Percentiles rank a stretch among this genome's conserved stretches.
Conservation (phyloP, 2,329 filamentous ascomycete species). For the Fusarium sublunatum region DNA sequence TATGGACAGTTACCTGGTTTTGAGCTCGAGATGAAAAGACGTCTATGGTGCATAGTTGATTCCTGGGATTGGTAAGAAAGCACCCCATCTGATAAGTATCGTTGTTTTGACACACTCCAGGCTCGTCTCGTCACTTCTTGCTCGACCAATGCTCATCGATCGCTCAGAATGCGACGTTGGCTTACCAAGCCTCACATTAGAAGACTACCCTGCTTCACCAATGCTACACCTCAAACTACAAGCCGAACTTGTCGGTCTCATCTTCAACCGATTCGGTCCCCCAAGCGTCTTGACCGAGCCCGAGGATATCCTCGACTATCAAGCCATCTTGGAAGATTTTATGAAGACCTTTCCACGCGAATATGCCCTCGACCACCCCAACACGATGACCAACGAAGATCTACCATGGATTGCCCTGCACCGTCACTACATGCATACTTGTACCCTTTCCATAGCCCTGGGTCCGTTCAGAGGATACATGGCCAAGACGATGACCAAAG, state of each 20-base stretch:
- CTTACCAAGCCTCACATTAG: conserved; percentile 11
- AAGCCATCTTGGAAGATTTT: conserved; percentile 9
- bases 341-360: conserved; percentile 21
- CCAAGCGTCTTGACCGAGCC: conserved; percentile 9
- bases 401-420: conserved; percentile 23
- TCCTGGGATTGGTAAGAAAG: conserved; percentile 21
- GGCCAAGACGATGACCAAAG: conserved; percentile 16
- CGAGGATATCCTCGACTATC: conserved; percentile 15
- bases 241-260: conserved; percentile 20
- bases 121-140: conserved; percentile 15
- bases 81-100: accelerated
- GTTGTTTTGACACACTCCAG: background rate
- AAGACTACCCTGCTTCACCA: conserved; percentile 23
- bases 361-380: conserved; percentile 23
- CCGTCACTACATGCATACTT: conserved; percentile 28
- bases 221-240: conserved; percentile 30
- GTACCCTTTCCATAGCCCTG: conserved; percentile 16
- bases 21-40: conserved; percentile 24
- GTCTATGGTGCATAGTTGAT: conserved; percentile 25
- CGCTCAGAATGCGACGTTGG: conserved; percentile 23
- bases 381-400: conserved; percentile 7
- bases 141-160: conserved; percentile 28
- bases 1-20: conserved; percentile 5
- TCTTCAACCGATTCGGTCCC: conserved; percentile 20
- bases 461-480: conserved; percentile 22